Percentiles rank a stretch among this genome's conserved stretches.
Conservation (phyloP, 192 early-diverging fungal genomes). For the Rhizophagus clarus region DNA sequence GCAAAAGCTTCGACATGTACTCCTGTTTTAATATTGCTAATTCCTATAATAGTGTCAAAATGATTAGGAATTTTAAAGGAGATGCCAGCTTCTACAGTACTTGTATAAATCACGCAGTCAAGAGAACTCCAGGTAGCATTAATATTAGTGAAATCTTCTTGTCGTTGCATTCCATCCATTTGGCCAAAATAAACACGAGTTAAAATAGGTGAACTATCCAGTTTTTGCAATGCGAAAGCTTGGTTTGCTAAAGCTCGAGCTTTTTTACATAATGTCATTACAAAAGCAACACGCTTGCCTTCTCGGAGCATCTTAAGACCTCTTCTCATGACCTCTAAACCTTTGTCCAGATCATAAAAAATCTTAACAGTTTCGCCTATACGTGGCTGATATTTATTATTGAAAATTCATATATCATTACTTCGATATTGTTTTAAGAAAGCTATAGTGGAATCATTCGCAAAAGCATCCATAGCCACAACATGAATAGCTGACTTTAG, state of each 20-base stretch:
- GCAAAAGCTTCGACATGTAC: slow-evolving; percentile 24
- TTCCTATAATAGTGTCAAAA: slow-evolving; percentile 30
- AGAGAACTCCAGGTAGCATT: slow-evolving; percentile 28
- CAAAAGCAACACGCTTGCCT: slow-evolving; percentile 18
- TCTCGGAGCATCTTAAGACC: slow-evolving; percentile 26
- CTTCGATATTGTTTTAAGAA: not conserved
- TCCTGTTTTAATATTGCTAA: slow-evolving; percentile 24
- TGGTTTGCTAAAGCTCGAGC: slow-evolving; percentile 12
- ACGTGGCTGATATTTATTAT: slow-evolving; percentile 18
- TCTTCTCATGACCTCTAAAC: slow-evolving; percentile 9
- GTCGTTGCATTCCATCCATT: slow-evolving; percentile 24
- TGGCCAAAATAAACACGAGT: slow-evolving; percentile 28
- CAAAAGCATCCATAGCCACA: not conserved
- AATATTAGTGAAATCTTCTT: slow-evolving; percentile 24
- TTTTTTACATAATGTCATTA: slow-evolving; percentile 22
- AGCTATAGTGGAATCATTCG: slow-evolving; percentile 6
- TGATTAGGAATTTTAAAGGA: slow-evolving; percentile 24
- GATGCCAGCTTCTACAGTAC: slow-evolving; percentile 21
- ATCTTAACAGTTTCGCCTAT: not conserved
- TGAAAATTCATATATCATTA: not conserved
- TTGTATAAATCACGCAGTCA: slow-evolving; percentile 29
- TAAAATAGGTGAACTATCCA: slow-evolving; percentile 11
- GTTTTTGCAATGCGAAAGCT: slow-evolving; percentile 15
- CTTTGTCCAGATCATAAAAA: slow-evolving; percentile 18
- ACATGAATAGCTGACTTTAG: slow-evolving; percentile 5